Conservation (phyloP, 805 yeast genomes). For the Candida endomychidarum region DNA sequence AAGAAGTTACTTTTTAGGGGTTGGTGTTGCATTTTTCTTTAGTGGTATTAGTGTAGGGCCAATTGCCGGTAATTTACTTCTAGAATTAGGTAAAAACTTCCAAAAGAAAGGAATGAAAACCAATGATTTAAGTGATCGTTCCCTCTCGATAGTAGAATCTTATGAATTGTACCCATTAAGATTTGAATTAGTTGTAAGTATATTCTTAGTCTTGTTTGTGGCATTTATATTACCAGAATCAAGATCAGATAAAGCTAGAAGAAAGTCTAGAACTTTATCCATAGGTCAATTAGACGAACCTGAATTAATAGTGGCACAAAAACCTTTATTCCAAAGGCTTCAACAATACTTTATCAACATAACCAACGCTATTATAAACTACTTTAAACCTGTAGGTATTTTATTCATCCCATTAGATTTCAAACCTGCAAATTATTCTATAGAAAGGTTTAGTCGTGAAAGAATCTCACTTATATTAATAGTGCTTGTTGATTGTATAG, state of each 20-base stretch:
- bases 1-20: constrained; percentile 59
- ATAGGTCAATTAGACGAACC: not conserved
- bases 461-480: constrained; percentile 47
- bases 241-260: constrained; percentile 53
- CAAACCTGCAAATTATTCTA: constrained; percentile 18
- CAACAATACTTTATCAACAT: not conserved
- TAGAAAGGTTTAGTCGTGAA: constrained; percentile 18
- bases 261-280: constrained; percentile 48
- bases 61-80: constrained; percentile 45
- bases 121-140: not conserved
- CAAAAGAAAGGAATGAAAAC: not conserved
- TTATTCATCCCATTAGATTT: constrained; percentile 52
- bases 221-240: constrained; percentile 57
- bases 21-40: constrained; percentile 57
- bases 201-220: constrained; percentile 27
- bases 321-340: not conserved
- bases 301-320: not conserved
- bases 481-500: constrained; percentile 44
- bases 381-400: constrained; percentile 49
- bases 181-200: constrained; percentile 32
- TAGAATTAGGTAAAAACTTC: constrained; percentile 11
- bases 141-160: constrained; percentile 13
- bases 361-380: constrained; percentile 15
- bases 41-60: constrained; percentile 69
- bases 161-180: constrained; percentile 35